These are phyloP conservation scores for Nakazawaea wyomingensis DNA, from an alignment of 805 yeast genomes.

Conservation along the genomic window DNA sequence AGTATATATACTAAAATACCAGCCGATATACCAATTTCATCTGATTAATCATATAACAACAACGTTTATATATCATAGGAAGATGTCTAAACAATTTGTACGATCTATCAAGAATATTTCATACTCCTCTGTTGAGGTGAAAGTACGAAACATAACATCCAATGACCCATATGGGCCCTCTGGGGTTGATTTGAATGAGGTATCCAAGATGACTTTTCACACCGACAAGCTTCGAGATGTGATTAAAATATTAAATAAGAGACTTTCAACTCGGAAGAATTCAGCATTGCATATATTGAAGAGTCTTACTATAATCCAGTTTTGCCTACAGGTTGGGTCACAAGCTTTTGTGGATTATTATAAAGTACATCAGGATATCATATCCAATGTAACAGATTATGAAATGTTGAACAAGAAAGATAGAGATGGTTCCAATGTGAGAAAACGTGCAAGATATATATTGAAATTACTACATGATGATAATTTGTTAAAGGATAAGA, in stretches of 20 bases:
- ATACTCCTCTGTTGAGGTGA: constrained; percentile 4
- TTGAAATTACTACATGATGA: constrained; percentile 27
- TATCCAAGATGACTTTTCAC: constrained; percentile 41
- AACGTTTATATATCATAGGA: no score
- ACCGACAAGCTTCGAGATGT: constrained; percentile 34
- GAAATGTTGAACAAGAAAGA: constrained; percentile 19
- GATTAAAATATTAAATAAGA: constrained; percentile 32
- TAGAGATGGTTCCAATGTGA: constrained; percentile 27
- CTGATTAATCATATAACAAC: no score
- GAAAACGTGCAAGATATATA: constrained; percentile 32
- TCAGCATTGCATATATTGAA: constrained; percentile 40
- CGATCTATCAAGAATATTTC: constrained; percentile 10
- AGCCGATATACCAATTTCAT: no score
- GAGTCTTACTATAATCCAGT: constrained; percentile 46
- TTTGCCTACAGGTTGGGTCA: constrained; percentile 50
- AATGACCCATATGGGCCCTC: constrained; percentile 52
- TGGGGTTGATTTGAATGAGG: constrained; percentile 47
- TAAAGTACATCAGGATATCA: constrained; percentile 30
- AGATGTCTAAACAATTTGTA: constrained; percentile 9
- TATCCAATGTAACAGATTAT: constrained; percentile 22
- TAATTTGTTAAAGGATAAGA: constrained; percentile 30
- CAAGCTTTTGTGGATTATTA: constrained; percentile 44
- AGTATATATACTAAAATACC: no score
- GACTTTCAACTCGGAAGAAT: constrained; percentile 28
- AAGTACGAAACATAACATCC: constrained; percentile 42